Evolutionary conservation across 805 yeast species (phyloP), one percentile per base, ranked within the genome.

Genomic region (Yamadazyma akitaensis): DNA sequence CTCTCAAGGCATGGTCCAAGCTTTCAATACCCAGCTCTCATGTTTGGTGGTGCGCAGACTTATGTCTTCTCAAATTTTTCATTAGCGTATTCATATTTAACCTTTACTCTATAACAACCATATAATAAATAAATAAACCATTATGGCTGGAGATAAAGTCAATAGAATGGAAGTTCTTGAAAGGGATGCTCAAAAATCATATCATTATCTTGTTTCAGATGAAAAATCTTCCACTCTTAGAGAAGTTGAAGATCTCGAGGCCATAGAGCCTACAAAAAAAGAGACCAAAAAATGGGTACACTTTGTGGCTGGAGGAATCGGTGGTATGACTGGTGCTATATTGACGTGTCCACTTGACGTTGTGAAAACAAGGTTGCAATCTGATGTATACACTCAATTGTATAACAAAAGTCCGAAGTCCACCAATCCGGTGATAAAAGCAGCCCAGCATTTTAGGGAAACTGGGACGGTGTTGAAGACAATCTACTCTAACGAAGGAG

Each of bases 291-390:
- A 66, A 41, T 72, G 77, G 92, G 89, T 85, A 5, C 92, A 86
- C 66, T 87, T 87, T 61, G 87, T 87, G n/a, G 91, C 95, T 11
- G 95, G 94, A 42, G 96, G 96, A 12, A 63, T 88, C 21, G 99
- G 97, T 30, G 99, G 99, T 13, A 94, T 94, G 97, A 88, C 92
- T 26, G 99, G 99, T 21, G 96, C 99, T 1, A 69, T 92, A 2
- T 83, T 82, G 45, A 94, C 99, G 0, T 85, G 96, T 56, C 99
- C 99, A 0, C 80, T 94, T 51, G 99, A 91, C 65, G 95, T 94
- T 42, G 97, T 94, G 32, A 94, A 94, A 62, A 94, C 99, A 0
- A 77, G 99, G 59, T 70, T 94, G 46, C 99, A 94, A 64, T 85
- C 96, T 50, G 96, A 90, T 59, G 88, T 85, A 6, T 91, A 85